Evolutionary conservation across 257 asterid species (phyloP).

Genomic region (Nicotiana undulata): DNA sequence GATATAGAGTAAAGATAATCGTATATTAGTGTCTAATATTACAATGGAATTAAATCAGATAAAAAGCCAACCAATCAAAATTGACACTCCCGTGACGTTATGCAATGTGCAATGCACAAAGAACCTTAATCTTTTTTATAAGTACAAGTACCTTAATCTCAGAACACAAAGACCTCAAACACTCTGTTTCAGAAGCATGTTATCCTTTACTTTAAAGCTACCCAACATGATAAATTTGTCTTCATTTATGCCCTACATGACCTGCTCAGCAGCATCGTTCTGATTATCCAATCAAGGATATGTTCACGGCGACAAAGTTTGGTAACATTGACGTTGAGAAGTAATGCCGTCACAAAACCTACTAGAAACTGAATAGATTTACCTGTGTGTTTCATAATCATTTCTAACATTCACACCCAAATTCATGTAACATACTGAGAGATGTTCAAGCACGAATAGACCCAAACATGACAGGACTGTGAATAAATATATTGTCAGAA

Average conservation of each 20-base stretch:
- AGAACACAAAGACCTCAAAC: background rate
- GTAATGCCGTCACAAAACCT: background rate
- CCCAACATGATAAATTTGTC: background rate
- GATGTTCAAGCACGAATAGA: background rate
- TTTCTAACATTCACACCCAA: background rate
- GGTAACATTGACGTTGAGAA: background rate
- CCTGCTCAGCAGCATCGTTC: background rate
- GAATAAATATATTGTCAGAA: background rate
- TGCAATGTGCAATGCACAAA: background rate
- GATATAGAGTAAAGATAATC: background rate
- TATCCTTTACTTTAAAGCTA: background rate
- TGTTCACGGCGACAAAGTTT: background rate
- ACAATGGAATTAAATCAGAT: background rate
- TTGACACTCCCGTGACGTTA: background rate
- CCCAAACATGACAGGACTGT: background rate
- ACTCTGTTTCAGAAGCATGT: conserved; percentile 1
- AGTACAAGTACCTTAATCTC: background rate
- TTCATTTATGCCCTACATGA: background rate
- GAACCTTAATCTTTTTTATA: background rate
- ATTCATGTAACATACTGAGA: background rate
- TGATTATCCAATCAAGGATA: background rate
- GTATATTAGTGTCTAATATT: background rate
- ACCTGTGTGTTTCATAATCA: background rate
- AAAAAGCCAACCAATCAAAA: background rate
- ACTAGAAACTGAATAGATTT: background rate